Percentiles rank a stretch among this genome's conserved stretches.
Evolutionary conservation across 2,329 filamentous ascomycete species (phyloP).

Genomic region (Metarhizium robertsii): DNA sequence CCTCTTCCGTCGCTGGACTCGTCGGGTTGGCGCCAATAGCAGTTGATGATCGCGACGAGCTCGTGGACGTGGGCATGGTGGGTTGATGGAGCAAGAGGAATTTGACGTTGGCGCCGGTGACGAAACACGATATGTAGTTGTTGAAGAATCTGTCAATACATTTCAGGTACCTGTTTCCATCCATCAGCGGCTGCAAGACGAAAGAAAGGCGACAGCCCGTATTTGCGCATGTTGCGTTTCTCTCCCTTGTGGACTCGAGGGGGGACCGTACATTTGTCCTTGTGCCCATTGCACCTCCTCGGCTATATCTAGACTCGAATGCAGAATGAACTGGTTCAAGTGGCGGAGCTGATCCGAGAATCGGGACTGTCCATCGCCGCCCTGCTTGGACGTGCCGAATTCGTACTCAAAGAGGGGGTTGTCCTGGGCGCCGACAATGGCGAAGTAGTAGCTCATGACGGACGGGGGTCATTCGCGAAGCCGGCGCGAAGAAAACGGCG

Average conservation of each 20-base stretch:
- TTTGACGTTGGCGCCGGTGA: slow-evolving; percentile 85
- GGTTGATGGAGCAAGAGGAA: slow-evolving; percentile 93
- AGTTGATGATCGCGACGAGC: slow-evolving; percentile 50
- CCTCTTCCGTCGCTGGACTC: slow-evolving; percentile 86
- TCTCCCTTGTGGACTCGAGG: too few relatives aligned
- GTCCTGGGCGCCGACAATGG: slow-evolving; percentile 90
- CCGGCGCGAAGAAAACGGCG: background rate
- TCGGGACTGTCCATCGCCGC: slow-evolving; percentile 83
- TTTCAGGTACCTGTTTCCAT: slow-evolving; percentile 70
- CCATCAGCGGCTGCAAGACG: background rate
- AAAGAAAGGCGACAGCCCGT: too few relatives aligned
- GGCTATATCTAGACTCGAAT: slow-evolving; percentile 87
- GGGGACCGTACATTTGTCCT: slow-evolving; percentile 59
- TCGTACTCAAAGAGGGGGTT: slow-evolving; percentile 95
- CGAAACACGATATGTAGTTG: slow-evolving; percentile 88
- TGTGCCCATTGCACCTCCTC: slow-evolving; percentile 94
- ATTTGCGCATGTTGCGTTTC: too few relatives aligned
- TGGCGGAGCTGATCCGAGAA: slow-evolving; percentile 84
- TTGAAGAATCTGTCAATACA: slow-evolving; percentile 95
- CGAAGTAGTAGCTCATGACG: slow-evolving; percentile 96
- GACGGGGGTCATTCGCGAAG: background rate
- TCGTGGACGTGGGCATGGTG: slow-evolving; percentile 28
- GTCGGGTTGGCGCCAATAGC: slow-evolving; percentile 77
- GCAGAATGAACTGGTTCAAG: slow-evolving; percentile 95
- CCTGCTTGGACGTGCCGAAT: slow-evolving; percentile 92